Evolutionary conservation across 2,329 filamentous ascomycete species (phyloP).

Genomic region (Pseudogymnoascus sp.): DNA sequence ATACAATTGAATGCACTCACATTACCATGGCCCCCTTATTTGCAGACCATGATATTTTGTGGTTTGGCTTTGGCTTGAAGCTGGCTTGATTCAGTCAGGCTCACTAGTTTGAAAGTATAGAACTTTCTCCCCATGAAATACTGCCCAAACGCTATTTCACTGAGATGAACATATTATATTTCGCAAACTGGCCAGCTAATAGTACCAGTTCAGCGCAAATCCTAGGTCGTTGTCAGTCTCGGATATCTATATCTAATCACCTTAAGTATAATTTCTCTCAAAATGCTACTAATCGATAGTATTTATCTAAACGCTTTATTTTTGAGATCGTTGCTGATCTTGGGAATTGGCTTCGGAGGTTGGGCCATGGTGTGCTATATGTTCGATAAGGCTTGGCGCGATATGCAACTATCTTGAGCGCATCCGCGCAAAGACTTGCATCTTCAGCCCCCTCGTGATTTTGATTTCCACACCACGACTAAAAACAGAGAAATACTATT

Average conservation of each 20-base stretch:
- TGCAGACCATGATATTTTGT: background rate
- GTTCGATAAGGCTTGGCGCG: constrained; percentile 1
- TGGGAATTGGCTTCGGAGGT: background rate
- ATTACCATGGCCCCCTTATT: background rate
- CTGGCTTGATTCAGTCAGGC: background rate
- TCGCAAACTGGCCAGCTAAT: background rate
- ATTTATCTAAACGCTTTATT: background rate
- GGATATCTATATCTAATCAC: background rate
- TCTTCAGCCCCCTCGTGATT: background rate
- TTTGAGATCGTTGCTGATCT: background rate
- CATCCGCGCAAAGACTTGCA: background rate
- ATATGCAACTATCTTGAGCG: background rate
- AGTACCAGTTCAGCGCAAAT: background rate
- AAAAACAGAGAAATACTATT: background rate
- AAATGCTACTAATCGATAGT: background rate
- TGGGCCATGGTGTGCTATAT: background rate
- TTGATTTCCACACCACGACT: background rate
- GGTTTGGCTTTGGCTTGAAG: background rate
- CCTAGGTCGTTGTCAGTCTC: background rate
- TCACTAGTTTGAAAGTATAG: background rate
- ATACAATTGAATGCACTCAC: background rate
- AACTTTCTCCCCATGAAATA: background rate
- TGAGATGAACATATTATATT: background rate
- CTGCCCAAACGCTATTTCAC: background rate
- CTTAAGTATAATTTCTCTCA: background rate